Conservation (phyloP, 768 basidiomycete species). For the Russula brevipes region DNA sequence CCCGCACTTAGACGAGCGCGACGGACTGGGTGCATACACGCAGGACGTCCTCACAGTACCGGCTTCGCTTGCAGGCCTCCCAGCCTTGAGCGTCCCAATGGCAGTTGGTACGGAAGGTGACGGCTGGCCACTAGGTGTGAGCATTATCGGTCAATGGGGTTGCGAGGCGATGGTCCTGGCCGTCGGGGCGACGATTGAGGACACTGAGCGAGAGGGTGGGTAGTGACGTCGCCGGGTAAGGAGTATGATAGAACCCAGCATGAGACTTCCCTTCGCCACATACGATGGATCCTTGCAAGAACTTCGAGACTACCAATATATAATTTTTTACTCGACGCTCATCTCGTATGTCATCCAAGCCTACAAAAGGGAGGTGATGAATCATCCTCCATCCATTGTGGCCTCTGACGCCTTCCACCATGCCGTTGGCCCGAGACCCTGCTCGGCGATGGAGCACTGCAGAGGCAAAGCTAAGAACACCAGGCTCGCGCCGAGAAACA, state of each 20-base stretch:
- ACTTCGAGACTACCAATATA: too few species aligned
- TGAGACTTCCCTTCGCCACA: too few species aligned
- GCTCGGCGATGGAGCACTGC: conserved; percentile 78
- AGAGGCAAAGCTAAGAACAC: not conserved
- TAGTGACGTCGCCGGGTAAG: not conserved
- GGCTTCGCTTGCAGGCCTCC: conserved; percentile 84
- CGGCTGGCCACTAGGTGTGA: conserved; percentile 81
- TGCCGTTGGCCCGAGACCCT: conserved; percentile 67
- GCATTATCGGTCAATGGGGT: conserved; percentile 87
- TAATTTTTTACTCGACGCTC: too few species aligned
- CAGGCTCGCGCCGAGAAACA: too few species aligned
- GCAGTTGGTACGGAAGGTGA: conserved; percentile 37
- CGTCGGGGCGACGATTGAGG: conserved; percentile 48
- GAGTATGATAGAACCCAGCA: not conserved
- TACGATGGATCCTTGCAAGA: too few species aligned
- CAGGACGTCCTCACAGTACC: conserved; percentile 93
- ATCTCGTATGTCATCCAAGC: too few species aligned
- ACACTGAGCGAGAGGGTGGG: not conserved
- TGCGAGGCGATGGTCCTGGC: conserved; percentile 54
- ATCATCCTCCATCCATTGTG: conserved; percentile 38
- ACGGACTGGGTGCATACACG: conserved; percentile 56
- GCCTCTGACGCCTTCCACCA: conserved; percentile 65
- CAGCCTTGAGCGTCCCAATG: conserved; percentile 68
- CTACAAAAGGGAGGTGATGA: too few species aligned
- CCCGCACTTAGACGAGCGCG: conserved; percentile 43